Evolutionary conservation across 768 basidiomycete genomes (phyloP), one percentile per base, ranked within the genome.

Genomic region (Suillus occidentalis): DNA sequence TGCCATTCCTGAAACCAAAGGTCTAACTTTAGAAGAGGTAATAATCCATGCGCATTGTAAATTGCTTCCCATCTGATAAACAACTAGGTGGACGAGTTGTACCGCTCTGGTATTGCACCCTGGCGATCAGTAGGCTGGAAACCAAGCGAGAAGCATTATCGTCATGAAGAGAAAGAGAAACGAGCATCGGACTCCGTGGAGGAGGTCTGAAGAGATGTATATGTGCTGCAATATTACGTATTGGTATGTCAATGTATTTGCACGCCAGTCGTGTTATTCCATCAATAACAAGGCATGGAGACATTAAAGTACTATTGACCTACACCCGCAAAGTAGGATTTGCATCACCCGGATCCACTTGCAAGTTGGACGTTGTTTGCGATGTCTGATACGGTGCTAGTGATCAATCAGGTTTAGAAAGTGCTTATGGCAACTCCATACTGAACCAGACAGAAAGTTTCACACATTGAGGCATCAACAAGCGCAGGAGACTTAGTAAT

Each of bases 1-100:
- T 62, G 85, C 87, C 73, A 85, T 94, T 56, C 92, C 92, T 25
- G 93, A 94, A 80, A 93, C 89, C 28, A 92, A 86, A 73, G 90
- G 91, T 13, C 83, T 93, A 25, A 85, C 86, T 62, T 75, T 91
- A 67, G 91, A 92, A 78, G 88, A 90, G 81, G 87, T 86, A 63
- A 37, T 73, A 65, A 37, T 68, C 49, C 36, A 52, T 60, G 10
- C 28, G 6, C 60, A 8, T 65, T 2, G 43, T 52, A 25, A 60
- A 18, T 14, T 25, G 0, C 56, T 63, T 47, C 53, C 42, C 60
- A 50, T 18, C 14, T 7, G 3, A 34, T 58, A 16, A 14, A 22
- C 34, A 20, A 22, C 31, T 45, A 88, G 87, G 87, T 91, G 66
- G 90, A 92, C 72, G 89, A 90, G 75, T 73, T 92, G 80, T 91